phyloP scores from a whole-genome alignment of 176 grass and related monocot species.

The Eleusine coracana region DNA sequence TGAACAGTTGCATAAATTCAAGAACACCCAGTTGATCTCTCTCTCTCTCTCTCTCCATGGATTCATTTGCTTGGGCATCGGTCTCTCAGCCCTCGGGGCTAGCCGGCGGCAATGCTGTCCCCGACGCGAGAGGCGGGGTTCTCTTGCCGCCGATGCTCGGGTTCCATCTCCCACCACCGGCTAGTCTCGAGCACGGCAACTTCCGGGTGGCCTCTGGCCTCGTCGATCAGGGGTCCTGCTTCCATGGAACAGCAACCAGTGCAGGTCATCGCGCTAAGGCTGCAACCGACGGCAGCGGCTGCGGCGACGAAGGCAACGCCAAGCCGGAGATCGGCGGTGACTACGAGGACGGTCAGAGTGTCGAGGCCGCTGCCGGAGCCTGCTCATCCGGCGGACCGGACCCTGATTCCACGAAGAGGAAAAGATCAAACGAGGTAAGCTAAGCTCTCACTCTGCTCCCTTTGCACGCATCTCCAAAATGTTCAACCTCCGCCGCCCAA shows the following conservation, averaged over 20 bases:
- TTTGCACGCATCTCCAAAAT: not conserved
- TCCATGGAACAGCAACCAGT: slow-evolving; percentile 14
- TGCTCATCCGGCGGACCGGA: slow-evolving; percentile 5
- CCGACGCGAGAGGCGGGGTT: not conserved
- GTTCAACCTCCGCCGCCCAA: not conserved
- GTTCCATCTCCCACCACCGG: slow-evolving; percentile 17
- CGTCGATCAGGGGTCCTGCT: slow-evolving; percentile 58
- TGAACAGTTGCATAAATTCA: slow-evolving; percentile 28
- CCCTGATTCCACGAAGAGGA: slow-evolving; percentile 45
- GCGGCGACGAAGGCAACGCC: not conserved
- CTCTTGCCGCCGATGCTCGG: slow-evolving; percentile 21
- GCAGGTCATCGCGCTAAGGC: not conserved
- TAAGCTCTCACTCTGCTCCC: not conserved
- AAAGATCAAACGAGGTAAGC: slow-evolving; percentile 30
- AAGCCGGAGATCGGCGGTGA: slow-evolving; percentile 26
- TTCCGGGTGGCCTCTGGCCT: slow-evolving; percentile 49
- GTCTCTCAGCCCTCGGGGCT: slow-evolving; percentile 27
- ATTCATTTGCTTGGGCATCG: slow-evolving; percentile 40
- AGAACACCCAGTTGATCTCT: slow-evolving; percentile 7
- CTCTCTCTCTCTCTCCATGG: slow-evolving; percentile 5
- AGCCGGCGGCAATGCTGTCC: slow-evolving; percentile 8
- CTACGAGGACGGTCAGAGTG: slow-evolving; percentile 10
- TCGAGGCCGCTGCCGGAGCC: slow-evolving; percentile 23
- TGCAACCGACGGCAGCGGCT: not conserved
- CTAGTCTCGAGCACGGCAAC: not conserved